Evolutionary conservation across 108 stramenopile species (phyloP).

Genomic region (Seminavis robusta): DNA sequence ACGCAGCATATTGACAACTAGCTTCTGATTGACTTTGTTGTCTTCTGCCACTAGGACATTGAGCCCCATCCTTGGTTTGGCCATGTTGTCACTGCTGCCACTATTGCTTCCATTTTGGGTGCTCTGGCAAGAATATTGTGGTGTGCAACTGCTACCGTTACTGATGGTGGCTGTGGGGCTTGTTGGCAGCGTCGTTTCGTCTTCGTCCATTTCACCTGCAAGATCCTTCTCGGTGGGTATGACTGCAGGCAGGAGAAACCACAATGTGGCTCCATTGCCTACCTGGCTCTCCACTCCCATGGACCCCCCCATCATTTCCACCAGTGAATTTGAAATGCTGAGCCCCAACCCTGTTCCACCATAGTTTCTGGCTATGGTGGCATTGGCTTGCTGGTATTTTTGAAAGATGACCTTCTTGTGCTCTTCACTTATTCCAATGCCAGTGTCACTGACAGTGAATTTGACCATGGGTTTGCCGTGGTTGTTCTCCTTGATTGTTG

Average conservation of each 20-base stretch:
- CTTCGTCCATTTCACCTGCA: no score
- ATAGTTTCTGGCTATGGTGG: constrained; percentile 38
- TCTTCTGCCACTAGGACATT: constrained; percentile 54
- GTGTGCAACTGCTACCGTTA: no score
- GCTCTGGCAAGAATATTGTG: no score
- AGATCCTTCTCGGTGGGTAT: constrained; percentile 17
- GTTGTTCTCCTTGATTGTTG: no score
- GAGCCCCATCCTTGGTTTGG: not conserved
- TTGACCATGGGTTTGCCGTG: constrained; percentile 7
- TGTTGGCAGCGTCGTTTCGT: no score
- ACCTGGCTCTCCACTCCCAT: constrained; percentile 35
- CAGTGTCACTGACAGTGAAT: constrained; percentile 51
- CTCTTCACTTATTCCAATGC: constrained; percentile 36
- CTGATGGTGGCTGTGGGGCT: not conserved
- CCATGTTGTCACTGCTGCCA: no score
- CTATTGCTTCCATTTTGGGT: no score
- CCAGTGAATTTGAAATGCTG: constrained; percentile 38
- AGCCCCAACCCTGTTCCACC: constrained; percentile 57
- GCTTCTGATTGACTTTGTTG: constrained; percentile 49
- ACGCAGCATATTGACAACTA: constrained; percentile 29
- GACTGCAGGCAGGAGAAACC: constrained; percentile 13
- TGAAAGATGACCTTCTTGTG: constrained; percentile 35
- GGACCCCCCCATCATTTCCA: constrained; percentile 39
- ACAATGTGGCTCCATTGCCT: constrained; percentile 35
- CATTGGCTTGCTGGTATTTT: constrained; percentile 44